A percentile compares a stretch with the other conserved stretches of the same genome.
Conservation (phyloP, 345 rosid species). For the Ceriops decandra region DNA sequence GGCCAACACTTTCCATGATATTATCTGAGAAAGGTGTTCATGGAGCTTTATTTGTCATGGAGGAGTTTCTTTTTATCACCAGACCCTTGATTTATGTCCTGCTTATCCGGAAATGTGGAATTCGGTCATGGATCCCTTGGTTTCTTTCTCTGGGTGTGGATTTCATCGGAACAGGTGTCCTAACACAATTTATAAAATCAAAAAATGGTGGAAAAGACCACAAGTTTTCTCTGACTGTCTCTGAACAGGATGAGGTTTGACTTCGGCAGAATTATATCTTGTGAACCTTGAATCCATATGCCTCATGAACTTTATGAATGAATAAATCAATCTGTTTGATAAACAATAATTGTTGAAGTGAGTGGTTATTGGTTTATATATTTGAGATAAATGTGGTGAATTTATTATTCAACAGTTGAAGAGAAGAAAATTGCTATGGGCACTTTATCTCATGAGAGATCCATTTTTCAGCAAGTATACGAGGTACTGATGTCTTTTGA, state of each 20-base stretch:
- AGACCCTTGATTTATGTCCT: slow-evolving; percentile 92
- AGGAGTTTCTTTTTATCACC: slow-evolving; percentile 67
- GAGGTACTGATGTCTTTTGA: slow-evolving; percentile 36
- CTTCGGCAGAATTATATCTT: background rate
- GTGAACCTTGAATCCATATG: background rate
- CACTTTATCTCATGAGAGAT: slow-evolving; percentile 90
- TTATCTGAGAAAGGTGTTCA: slow-evolving; percentile 63
- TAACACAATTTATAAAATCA: slow-evolving; percentile 39
- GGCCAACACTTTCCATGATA: slow-evolving; percentile 45
- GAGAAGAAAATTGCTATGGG: slow-evolving; percentile 88
- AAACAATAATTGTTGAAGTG: background rate
- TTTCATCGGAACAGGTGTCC: slow-evolving; percentile 48
- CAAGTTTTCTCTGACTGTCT: slow-evolving; percentile 40
- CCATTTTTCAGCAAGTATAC: slow-evolving; percentile 89
- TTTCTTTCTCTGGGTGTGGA: slow-evolving; percentile 73
- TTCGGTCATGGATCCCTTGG: slow-evolving; percentile 93
- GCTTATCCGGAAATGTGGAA: slow-evolving; percentile 71
- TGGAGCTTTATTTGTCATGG: slow-evolving; percentile 60
- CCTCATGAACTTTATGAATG: background rate
- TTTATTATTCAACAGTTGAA: slow-evolving; percentile 44
- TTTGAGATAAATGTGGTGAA: slow-evolving; percentile 10
- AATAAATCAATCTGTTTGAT: background rate
- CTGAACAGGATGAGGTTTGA: slow-evolving; percentile 78
- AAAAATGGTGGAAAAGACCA: slow-evolving; percentile 35
- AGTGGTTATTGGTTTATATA: slow-evolving; percentile 2